Conservation (phyloP, 495 filamentous ascomycete genomes). For the Paragyromitra xinjiangensis region DNA sequence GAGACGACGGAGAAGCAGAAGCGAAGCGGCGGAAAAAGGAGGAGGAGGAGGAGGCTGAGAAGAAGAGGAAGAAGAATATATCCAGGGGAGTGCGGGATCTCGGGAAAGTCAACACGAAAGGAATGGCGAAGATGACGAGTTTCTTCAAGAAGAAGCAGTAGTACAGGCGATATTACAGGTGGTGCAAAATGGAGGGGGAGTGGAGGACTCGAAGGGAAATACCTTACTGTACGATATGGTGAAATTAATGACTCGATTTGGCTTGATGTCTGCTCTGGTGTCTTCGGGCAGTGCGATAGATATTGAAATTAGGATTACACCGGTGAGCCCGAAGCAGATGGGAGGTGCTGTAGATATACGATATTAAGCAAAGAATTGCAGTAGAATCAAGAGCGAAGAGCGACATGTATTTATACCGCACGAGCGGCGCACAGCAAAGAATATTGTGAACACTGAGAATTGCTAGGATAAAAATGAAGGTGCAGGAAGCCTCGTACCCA, state of each 20-base stretch:
- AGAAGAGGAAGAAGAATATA: constrained; percentile 71
- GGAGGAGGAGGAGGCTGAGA: constrained; percentile 70
- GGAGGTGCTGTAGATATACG: no score
- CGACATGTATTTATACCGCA: no score
- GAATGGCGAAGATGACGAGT: constrained; percentile 96
- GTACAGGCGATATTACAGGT: not conserved
- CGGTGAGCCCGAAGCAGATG: not conserved
- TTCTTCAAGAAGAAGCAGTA: constrained; percentile 81
- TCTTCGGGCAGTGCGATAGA: not conserved
- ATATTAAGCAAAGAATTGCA: no score
- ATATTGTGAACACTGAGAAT: no score
- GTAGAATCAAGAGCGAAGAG: no score
- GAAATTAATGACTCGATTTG: not conserved
- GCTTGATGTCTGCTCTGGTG: not conserved
- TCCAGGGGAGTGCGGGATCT: constrained; percentile 78
- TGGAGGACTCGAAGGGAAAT: not conserved
- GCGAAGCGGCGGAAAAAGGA: constrained; percentile 80
- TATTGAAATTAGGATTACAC: not conserved
- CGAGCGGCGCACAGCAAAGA: no score
- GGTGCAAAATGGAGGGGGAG: not conserved
- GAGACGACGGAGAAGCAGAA: constrained; percentile 75
- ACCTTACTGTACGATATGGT: not conserved
- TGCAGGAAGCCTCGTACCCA: no score
- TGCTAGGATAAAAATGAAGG: no score
- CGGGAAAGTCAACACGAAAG: constrained; percentile 84